phyloP scores from a whole-genome alignment of 371 early-diverging fungal genomes.

The Saksenaea vasiformis region DNA sequence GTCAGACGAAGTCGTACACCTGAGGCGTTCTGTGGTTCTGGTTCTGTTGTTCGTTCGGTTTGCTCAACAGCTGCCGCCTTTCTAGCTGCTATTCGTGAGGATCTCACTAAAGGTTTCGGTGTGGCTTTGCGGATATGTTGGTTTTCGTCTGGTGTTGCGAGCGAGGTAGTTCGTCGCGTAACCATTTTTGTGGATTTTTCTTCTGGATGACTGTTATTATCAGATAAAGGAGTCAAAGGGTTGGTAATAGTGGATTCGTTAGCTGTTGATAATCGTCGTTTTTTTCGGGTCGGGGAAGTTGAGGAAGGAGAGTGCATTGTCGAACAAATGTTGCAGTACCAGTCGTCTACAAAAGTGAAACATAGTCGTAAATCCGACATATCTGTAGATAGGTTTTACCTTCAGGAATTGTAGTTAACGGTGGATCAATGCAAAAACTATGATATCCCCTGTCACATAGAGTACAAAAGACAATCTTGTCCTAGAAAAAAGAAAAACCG shows the following conservation, averaged over 20 bases:
- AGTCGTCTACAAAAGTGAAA: slow-evolving; percentile 31
- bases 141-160: slow-evolving; percentile 10
- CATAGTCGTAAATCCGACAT: not conserved
- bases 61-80: not conserved
- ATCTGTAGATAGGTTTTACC: slow-evolving; percentile 20
- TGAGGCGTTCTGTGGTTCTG: not conserved
- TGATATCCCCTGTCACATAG: slow-evolving; percentile 42
- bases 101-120: slow-evolving; percentile 14
- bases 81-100: slow-evolving; percentile 4
- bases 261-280: not conserved
- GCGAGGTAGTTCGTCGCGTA: slow-evolving; percentile 33
- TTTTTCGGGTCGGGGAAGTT: slow-evolving; percentile 15
- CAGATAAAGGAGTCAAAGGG: slow-evolving; percentile 7
- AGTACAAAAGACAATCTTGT: slow-evolving; percentile 34
- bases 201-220: slow-evolving; percentile 21
- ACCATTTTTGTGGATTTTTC: slow-evolving; percentile 26
- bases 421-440: slow-evolving; percentile 36
- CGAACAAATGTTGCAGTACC: slow-evolving; percentile 39
- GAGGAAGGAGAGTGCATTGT: slow-evolving; percentile 33
- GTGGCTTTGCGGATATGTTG: slow-evolving; percentile 18
- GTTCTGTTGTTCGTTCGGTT: slow-evolving; percentile 3
- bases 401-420: slow-evolving; percentile 32
- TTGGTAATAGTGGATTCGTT: not conserved
- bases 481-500: slow-evolving; percentile 16
- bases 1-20: slow-evolving; percentile 19